Base-by-base conservation (phyloP, 2,329 filamentous ascomycete genomes). In the Venturiaceae sp. region DNA sequence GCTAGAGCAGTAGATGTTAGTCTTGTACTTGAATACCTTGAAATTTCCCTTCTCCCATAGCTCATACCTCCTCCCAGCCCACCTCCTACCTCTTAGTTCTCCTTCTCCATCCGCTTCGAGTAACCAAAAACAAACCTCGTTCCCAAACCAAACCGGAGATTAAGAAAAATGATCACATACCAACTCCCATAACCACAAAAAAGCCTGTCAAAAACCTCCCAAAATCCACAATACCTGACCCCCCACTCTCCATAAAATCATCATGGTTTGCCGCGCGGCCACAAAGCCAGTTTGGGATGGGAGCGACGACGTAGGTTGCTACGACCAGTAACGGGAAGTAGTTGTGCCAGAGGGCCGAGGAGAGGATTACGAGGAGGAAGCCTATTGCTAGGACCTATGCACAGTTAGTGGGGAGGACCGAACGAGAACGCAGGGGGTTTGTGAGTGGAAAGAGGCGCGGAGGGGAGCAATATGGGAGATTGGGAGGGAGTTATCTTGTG, bases 351-450 rank as follows among this genome's bases (percentile, higher is more conserved):
- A 99, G 84, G 55, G 94, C 94, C 71, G 92, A 95, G 63, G 92
- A 96, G 68, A 99, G 88, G 75, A 99, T 99, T 66, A 97, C 94
- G 66, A 99, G 90, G 68, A 99, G 89, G 78, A 99, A 99, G 67
- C 94, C 94, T 68, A 99, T 94, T 66, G 94, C 94, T 64, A 99
- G 90, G 72, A 99, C 80, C 86, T 88, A 63, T 11, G 11, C 7
- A n/a, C n/a, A n/a, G n/a, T n/a, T n/a, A n/a, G n/a, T n/a, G 16
- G 30, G 28, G 14, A 36, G 8, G 52, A n/a, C n/a, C n/a, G n/a
- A n/a, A n/a, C n/a, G n/a, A n/a, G n/a, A n/a, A n/a, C n/a, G n/a
- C n/a, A n/a, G n/a, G n/a, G n/a, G n/a, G n/a, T n/a, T n/a, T n/a
- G n/a, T n/a, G n/a, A n/a, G n/a, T n/a, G n/a, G n/a, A n/a, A n/a